These are phyloP conservation scores for Scedosporium boydii DNA, from an alignment of 2,329 filamentous ascomycete species.

Conservation along the genomic window DNA sequence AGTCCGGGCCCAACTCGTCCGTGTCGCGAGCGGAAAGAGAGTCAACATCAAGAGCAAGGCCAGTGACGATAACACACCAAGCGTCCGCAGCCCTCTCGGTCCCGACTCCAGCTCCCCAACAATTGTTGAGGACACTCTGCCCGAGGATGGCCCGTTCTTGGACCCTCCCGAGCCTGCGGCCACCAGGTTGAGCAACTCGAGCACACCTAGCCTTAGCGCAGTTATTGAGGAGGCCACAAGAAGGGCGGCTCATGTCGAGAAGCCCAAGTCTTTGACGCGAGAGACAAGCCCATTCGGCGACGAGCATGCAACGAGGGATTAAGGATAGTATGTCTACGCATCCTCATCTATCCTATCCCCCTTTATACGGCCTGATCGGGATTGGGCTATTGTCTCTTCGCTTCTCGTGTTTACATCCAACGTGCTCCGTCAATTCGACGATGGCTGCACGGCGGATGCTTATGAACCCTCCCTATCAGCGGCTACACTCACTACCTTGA, in stretches of 20 bases:
- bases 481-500: no score
- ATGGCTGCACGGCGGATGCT: neutral
- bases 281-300: slow-evolving; percentile 46
- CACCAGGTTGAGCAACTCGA: slow-evolving; percentile 16
- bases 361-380: neutral
- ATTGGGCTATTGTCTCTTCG: neutral
- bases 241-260: slow-evolving; percentile 23
- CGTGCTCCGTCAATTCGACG: neutral
- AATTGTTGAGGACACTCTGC: slow-evolving; percentile 39
- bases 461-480: neutral
- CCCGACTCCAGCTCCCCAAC: slow-evolving; percentile 28
- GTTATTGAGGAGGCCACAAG: slow-evolving; percentile 44
- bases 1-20: slow-evolving; percentile 49
- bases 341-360: neutral
- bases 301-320: slow-evolving; percentile 46
- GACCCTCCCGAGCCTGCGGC: slow-evolving; percentile 36
- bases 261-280: slow-evolving; percentile 18
- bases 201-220: slow-evolving; percentile 39
- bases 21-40: slow-evolving; percentile 42
- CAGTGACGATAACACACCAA: slow-evolving; percentile 10
- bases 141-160: slow-evolving; percentile 44
- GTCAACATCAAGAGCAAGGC: slow-evolving; percentile 10
- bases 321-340: slow-evolving; percentile 8
- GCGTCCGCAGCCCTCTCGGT: slow-evolving; percentile 11
- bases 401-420: neutral